phyloP scores from a whole-genome alignment of 306 rosid genomes.

The Dryas octopetala region DNA sequence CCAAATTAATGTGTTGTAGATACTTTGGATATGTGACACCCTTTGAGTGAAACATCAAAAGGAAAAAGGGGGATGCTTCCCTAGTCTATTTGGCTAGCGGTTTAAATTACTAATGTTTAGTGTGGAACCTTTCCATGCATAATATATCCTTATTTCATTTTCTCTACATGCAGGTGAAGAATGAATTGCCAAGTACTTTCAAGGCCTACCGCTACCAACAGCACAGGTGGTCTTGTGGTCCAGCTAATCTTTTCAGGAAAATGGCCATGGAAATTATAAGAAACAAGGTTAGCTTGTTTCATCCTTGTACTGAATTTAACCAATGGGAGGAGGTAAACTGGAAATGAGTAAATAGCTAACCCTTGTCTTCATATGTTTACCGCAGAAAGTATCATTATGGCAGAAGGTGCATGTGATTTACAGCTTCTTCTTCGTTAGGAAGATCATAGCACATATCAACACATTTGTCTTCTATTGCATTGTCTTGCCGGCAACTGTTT shows the following conservation, averaged over 20 bases:
- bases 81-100: background rate
- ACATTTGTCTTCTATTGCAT: constrained; percentile 75
- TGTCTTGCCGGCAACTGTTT: constrained; percentile 75
- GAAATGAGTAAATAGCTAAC: background rate
- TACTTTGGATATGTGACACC: background rate
- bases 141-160: background rate
- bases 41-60: background rate
- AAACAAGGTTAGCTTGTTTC: constrained; percentile 56
- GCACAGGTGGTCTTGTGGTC: constrained; percentile 95
- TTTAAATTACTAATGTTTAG: background rate
- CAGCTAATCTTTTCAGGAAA: constrained; percentile 88
- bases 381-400: constrained; percentile 77
- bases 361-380: background rate
- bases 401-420: constrained; percentile 81
- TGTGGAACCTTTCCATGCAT: background rate
- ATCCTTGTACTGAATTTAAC: background rate
- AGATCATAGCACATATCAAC: constrained; percentile 72
- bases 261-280: constrained; percentile 61
- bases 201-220: constrained; percentile 90
- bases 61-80: background rate
- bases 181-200: constrained; percentile 88
- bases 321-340: background rate
- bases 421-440: constrained; percentile 88
- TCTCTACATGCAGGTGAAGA: constrained; percentile 57
- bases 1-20: background rate